A percentile compares a stretch with the other conserved stretches of the same genome.
These are phyloP conservation scores for Candolleomyces aberdarensis DNA, from an alignment of 768 basidiomycete species.

Conservation along the genomic window DNA sequence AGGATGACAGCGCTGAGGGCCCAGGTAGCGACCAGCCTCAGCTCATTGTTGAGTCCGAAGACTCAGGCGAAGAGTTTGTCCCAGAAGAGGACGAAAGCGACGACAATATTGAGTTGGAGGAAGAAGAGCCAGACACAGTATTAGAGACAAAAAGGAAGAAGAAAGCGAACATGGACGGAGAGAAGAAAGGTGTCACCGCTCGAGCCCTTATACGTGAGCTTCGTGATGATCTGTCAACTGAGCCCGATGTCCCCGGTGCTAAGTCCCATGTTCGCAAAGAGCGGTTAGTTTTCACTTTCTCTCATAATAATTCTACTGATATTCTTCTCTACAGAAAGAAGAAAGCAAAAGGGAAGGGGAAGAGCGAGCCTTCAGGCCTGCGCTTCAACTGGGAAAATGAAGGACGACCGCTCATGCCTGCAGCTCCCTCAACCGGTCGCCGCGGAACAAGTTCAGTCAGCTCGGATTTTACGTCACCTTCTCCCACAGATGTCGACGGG, in stretches of 20 bases:
- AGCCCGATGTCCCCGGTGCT: background rate
- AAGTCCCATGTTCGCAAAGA: no score
- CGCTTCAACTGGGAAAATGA: background rate
- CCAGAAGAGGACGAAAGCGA: background rate
- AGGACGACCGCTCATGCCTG: background rate
- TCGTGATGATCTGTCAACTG: background rate
- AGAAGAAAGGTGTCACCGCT: background rate
- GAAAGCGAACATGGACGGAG: background rate
- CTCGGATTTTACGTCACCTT: no score
- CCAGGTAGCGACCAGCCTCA: no score
- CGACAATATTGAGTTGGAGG: background rate
- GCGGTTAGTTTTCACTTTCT: no score
- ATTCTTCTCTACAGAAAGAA: background rate
- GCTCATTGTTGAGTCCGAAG: no score
- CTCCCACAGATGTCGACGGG: no score
- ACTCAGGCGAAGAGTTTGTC: no score
- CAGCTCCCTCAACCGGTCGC: background rate
- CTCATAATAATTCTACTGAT: no score
- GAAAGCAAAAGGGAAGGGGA: background rate
- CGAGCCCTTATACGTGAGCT: background rate
- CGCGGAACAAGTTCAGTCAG: no score
- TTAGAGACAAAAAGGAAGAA: background rate
- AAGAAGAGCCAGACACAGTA: background rate
- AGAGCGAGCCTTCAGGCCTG: background rate
- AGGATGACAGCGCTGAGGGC: no score